phyloP scores from a whole-genome alignment of 2,329 filamentous ascomycete genomes.

The Calonectria hawksworthii region DNA sequence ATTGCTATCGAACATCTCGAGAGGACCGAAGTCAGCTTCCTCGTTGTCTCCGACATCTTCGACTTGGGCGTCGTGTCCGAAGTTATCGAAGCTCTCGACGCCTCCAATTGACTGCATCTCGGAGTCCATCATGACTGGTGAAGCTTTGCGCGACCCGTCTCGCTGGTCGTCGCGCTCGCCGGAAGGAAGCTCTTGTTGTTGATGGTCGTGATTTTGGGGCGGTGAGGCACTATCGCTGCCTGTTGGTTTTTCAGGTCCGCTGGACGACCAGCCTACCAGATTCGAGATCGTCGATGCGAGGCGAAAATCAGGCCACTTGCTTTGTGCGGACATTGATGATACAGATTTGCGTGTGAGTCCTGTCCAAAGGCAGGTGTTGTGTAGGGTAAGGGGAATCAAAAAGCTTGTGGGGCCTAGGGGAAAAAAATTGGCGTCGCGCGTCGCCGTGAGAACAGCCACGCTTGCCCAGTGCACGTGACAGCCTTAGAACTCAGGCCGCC shows the following conservation, averaged over 20 bases:
- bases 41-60: conserved; percentile 38
- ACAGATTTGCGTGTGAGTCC: conserved; percentile 36
- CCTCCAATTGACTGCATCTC: conserved; percentile 42
- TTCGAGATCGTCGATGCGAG: conserved; percentile 50
- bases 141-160: conserved; percentile 31
- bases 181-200: conserved; percentile 35
- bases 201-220: conserved; percentile 29
- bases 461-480: conserved; percentile 26
- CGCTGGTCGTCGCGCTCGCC: conserved; percentile 34
- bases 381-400: conserved; percentile 44
- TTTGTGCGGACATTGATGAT: conserved; percentile 47
- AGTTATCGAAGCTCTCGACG: conserved; percentile 44
- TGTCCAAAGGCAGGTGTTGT: conserved; percentile 34
- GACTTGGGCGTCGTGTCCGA: conserved; percentile 40
- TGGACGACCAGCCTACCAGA: conserved; percentile 47
- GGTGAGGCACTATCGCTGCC: conserved; percentile 35
- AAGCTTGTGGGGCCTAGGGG: conserved; percentile 46
- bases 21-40: conserved; percentile 50
- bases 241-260: conserved; percentile 41
- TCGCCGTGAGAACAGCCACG: conserved; percentile 24
- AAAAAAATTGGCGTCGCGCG: conserved; percentile 45
- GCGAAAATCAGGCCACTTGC: conserved; percentile 52
- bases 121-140: conserved; percentile 40
- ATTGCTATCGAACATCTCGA: conserved; percentile 57
- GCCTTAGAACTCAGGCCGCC: conserved; percentile 41